Percentiles rank a stretch among this genome's conserved stretches.
These are phyloP conservation scores for Trichoderma aggressivum DNA, from an alignment of 2,329 filamentous ascomycete genomes.

Conservation along the genomic window DNA sequence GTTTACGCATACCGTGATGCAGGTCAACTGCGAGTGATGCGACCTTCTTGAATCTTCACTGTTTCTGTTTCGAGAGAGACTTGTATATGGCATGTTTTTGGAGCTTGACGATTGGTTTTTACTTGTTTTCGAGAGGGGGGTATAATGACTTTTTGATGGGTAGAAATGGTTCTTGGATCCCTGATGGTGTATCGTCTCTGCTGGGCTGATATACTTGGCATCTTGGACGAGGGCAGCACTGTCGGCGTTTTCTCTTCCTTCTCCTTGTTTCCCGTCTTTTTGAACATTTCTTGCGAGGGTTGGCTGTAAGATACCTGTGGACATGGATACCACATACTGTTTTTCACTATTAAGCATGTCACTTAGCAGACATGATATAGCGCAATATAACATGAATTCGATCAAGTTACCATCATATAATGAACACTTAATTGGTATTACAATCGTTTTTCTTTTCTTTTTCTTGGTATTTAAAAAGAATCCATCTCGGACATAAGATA, in stretches of 20 bases:
- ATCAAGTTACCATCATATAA: background rate
- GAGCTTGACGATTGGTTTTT: background rate
- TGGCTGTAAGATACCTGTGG: background rate
- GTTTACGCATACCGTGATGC: slow-evolving; percentile 38
- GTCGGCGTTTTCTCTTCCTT: background rate
- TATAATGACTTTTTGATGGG: background rate
- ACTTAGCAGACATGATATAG: background rate
- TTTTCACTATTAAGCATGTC: background rate
- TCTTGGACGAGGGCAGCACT: background rate
- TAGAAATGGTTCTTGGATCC: background rate
- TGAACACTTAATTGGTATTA: background rate
- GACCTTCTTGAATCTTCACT: background rate
- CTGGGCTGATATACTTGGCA: background rate
- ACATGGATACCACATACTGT: background rate
- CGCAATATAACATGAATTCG: background rate
- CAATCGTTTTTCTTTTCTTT: background rate
- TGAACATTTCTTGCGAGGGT: background rate
- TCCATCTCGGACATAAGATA: background rate
- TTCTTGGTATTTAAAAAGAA: background rate
- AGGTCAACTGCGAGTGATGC: slow-evolving; percentile 38
- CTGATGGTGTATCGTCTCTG: background rate
- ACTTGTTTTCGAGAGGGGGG: background rate
- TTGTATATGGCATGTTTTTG: background rate
- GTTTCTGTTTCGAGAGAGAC: background rate
- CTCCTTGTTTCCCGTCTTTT: background rate